Evolutionary conservation across 108 stramenopile species (phyloP), one percentile per base, ranked within the genome.

Genomic region (Aureococcus anophagefferens): DNA sequence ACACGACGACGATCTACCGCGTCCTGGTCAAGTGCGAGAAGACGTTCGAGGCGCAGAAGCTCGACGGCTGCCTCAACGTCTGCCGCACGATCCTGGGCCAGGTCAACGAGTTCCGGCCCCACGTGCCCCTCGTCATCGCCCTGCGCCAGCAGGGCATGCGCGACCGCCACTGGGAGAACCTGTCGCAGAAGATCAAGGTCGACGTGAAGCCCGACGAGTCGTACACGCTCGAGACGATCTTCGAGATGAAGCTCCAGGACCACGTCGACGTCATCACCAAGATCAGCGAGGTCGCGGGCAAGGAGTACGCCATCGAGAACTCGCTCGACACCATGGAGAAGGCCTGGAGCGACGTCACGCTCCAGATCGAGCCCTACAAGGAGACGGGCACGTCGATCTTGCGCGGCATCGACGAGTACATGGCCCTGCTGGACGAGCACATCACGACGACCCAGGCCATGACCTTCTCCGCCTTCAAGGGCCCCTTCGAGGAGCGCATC

Each of bases 381-480:
- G 85, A 87, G 65, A 87, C 87, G 17, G 85, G 85, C 15, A 86
- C 87, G 0, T 84, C 70, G 3, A 76, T 87, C 45, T 74, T 87
- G 30, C 64, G 69, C 33, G 84, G 75, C 5, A 72, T 83, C 0
- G 86, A 87, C 30, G 85, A 84, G 51, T 79, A 84, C 65, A 81
- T 81, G 77, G 46, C 81, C 17, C 80, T 87, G 25, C 74, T 87
- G 13, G 86, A 87, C 63, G 86, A 87, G 33, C 85, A 87, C 37
- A 77, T 86, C 44, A 81, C 85, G 15, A 84, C 78, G 77, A 86
- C 84, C 44, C 85, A 86, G 68, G 85, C 83, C 37, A 84, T 87
- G 81, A 81, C 81, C 40, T 80, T 83, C 51, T 82, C 81, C 14
- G 76, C 85, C 18, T 87, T 87, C 79, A 87, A 87, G 68, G 84